These are phyloP conservation scores for Wickerhamiella musiphila DNA, from an alignment of 805 yeast genomes.

Conservation along the genomic window DNA sequence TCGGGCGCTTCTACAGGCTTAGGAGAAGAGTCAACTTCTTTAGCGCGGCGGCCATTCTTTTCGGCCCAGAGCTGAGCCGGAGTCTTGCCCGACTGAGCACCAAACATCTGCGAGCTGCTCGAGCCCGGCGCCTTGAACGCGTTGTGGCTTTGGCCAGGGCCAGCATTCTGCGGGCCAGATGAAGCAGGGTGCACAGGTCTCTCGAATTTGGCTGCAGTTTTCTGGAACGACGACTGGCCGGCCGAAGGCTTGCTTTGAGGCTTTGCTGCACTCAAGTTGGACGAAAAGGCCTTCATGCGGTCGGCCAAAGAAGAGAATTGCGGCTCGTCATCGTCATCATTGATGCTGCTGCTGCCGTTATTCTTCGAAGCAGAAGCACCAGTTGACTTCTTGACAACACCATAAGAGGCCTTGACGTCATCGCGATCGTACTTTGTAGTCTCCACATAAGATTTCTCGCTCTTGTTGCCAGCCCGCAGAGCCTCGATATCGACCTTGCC, in stretches of 20 bases:
- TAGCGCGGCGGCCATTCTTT: constrained; percentile 42
- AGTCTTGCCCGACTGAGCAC: constrained; percentile 58
- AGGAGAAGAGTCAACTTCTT: background rate
- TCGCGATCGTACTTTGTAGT: background rate
- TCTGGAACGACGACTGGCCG: constrained; percentile 7
- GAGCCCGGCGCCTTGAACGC: constrained; percentile 20
- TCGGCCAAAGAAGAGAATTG: constrained; percentile 14
- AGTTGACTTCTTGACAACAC: background rate
- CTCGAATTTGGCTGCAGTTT: constrained; percentile 20
- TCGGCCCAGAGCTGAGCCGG: constrained; percentile 97
- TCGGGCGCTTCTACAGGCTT: constrained; percentile 10
- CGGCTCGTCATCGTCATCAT: constrained; percentile 13
- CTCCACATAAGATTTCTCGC: background rate
- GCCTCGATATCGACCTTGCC: background rate
- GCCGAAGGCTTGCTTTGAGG: constrained; percentile 10
- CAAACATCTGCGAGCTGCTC: constrained; percentile 31
- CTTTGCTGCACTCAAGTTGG: constrained; percentile 13
- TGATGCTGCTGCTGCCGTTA: background rate
- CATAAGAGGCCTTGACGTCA: too few species aligned
- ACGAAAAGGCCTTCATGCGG: constrained; percentile 17
- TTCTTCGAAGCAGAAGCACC: background rate
- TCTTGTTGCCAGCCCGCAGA: background rate
- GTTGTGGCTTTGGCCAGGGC: constrained; percentile 9
- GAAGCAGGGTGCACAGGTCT: constrained; percentile 18
- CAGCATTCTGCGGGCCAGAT: constrained; percentile 12